A percentile compares a stretch with the other conserved stretches of the same genome.
phyloP scores from a whole-genome alignment of 2,329 filamentous ascomycete species.

The Thielaviopsis punctulata region DNA sequence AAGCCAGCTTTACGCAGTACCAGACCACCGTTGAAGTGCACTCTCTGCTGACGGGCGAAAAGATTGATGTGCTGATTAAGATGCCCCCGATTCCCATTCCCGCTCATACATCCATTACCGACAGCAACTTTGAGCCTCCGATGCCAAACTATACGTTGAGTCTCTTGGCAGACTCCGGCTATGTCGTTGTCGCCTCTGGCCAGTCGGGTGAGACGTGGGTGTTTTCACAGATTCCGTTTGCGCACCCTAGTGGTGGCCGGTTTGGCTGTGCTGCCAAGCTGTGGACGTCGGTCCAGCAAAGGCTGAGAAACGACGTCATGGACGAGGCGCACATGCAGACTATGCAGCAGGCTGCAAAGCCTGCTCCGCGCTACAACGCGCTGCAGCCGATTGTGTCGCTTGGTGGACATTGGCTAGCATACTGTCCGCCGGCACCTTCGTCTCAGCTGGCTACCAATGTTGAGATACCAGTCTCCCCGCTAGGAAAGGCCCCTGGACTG shows the following conservation, averaged over 20 bases:
- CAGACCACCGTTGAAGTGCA: slow-evolving; percentile 84
- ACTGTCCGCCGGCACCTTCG: slow-evolving; percentile 55
- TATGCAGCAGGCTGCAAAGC: slow-evolving; percentile 20
- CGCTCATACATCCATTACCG: slow-evolving; percentile 34
- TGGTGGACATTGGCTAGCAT: slow-evolving; percentile 59
- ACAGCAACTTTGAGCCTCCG: slow-evolving; percentile 51
- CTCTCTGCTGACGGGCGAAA: slow-evolving; percentile 58
- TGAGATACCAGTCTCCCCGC: slow-evolving; percentile 36
- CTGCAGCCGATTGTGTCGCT: slow-evolving; percentile 52
- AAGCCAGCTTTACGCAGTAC: slow-evolving; percentile 30
- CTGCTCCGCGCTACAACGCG: slow-evolving; percentile 23
- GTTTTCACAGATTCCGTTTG: slow-evolving; percentile 34
- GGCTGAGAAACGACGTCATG: slow-evolving; percentile 28
- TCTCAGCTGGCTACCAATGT: slow-evolving; percentile 55
- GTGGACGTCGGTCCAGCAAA: slow-evolving; percentile 71
- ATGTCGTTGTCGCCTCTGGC: slow-evolving; percentile 60
- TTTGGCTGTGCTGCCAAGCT: slow-evolving; percentile 68
- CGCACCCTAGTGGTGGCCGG: slow-evolving; percentile 25
- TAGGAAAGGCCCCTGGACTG: slow-evolving; percentile 38
- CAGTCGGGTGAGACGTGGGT: slow-evolving; percentile 76
- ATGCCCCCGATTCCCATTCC: slow-evolving; percentile 45
- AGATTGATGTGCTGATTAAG: slow-evolving; percentile 56
- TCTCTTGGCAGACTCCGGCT: slow-evolving; percentile 55
- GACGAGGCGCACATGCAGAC: slow-evolving; percentile 31
- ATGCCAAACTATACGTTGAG: slow-evolving; percentile 55